Percentiles rank a stretch among this genome's conserved stretches.
Conservation (phyloP, 2,329 filamentous ascomycete genomes). For the Penicillium thymicola region DNA sequence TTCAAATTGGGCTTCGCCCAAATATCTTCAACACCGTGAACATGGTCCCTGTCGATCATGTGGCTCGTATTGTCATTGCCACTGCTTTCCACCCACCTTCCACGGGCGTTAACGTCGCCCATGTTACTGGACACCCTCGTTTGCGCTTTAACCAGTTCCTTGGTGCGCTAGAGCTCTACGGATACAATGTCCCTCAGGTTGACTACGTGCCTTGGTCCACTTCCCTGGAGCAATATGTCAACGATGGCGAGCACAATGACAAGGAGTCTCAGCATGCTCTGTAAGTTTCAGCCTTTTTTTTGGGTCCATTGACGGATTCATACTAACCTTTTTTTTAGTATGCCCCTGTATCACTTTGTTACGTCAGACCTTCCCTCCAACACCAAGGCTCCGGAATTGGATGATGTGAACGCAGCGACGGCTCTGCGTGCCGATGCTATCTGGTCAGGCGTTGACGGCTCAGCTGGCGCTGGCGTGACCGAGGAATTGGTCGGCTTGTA, state of each 20-base stretch:
- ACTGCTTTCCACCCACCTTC: constrained; percentile 62
- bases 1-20: constrained; percentile 72
- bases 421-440: constrained; percentile 62
- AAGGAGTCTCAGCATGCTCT: constrained; percentile 66
- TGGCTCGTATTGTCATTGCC: constrained; percentile 75
- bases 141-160: constrained; percentile 76
- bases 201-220: constrained; percentile 67
- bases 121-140: constrained; percentile 76
- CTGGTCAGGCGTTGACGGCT: constrained; percentile 58
- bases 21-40: constrained; percentile 85
- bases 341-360: constrained; percentile 73
- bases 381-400: constrained; percentile 69
- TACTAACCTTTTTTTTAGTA: constrained; percentile 32
- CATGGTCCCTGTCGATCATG: constrained; percentile 80
- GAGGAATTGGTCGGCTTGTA: constrained; percentile 62
- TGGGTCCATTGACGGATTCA: background rate
- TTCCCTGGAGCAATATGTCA: constrained; percentile 66
- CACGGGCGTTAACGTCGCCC: constrained; percentile 60
- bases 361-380: constrained; percentile 66
- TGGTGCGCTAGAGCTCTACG: constrained; percentile 66
- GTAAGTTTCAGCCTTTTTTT: constrained; percentile 28
- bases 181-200: constrained; percentile 66
- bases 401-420: constrained; percentile 65
- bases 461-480: constrained; percentile 55
- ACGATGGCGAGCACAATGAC: constrained; percentile 53